Evolutionary conservation across 2,329 filamentous ascomycete genomes (phyloP), one percentile per base, ranked within the genome.

Genomic region (Aureobasidium sp.): DNA sequence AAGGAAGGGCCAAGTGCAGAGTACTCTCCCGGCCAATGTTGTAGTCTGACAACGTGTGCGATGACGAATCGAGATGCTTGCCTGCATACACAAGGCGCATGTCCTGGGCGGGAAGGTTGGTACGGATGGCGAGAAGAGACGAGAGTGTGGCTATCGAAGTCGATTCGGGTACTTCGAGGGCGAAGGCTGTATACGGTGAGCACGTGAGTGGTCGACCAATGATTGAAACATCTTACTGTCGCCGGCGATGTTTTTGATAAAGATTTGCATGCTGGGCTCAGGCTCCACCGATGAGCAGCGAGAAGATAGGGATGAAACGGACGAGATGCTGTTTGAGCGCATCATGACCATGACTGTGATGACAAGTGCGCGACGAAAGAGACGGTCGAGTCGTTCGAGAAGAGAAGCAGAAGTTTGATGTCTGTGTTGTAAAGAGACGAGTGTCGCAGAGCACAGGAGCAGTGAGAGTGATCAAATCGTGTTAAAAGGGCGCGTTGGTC

Each of bases 21-120:
- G 75, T 78, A n/a, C 70, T 65, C 59, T 78, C 73, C 50, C 70
- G 69, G 12, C 70, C 63, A 61, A 81, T 72, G 66, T 70, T 63
- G 70, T 76, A 71, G 54, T 72, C 67, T 39, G 72, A 59, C 45
- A 80, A 70, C 8, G 76, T 68, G 35, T 68, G 66, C 22, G 67
- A 55, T 21, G 71, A 62, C 3, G 66, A 62, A 29, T 66, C 66
- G 29, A 82, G 74, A 62, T 81, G 79, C 64, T 77, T 78, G 65
- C 78, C 78, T 56, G 78, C 78, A 68, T 79, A 72, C 58, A 79
- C 74, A 58, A 83, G 74, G 62, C 78, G 78, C 52, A 80, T 74
- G 57, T 74, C 68, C 8, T 69, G 60, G 52, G 74, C 68, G 19
- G 74, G 74, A 16, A 78, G 68, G 62, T 76, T 78, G 60, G 77